Evolutionary conservation across 2,329 filamentous ascomycete species (phyloP), one percentile per base, ranked within the genome.

Genomic region (Monosporascus ibericus): DNA sequence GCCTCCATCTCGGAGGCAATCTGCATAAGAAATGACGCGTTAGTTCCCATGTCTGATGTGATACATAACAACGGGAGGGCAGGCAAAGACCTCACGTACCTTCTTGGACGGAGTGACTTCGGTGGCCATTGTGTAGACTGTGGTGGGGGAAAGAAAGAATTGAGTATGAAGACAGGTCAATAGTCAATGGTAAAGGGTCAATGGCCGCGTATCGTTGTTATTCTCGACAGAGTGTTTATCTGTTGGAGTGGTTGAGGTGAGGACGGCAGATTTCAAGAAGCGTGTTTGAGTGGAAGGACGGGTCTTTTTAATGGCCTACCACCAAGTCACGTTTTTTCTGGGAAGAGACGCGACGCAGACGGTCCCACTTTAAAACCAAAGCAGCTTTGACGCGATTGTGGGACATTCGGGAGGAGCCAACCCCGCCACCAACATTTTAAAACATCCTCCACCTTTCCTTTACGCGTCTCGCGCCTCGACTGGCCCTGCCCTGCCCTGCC

Each of bases 1-100:
- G 83, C 84, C 72, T 94, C 86, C 68, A 97, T 87, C 65, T 85
- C 90, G 66, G 89, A 86, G 65, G 91, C 88, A 77, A 87, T 87
- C 92, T 97, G 69, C 59, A 47, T 48, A 48, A 53, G 39, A 56
- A 52, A 55, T 53, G 27, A 56, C 51, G 48, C 44, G 57, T 66
- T 64, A 63, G 59, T 49, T 50, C 25, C 68, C 56, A 55, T 53
- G 54, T 59, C 58, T 57, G 58, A 39, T 36, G 36, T 44, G 25
- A 39, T n/a, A 54, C 39, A 39, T 6, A 47, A 39, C 38, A 50
- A 48, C 25, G 49, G 27, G 30, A 44, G 50, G 55, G 51, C 49
- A 63, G 63, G 69, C 56, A 57, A 66, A 59, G 60, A 67, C 62
- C 64, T 69, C 64, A 63, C 54, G 61, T 67, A 81, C 78, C 78